Evolutionary conservation across 495 filamentous ascomycete genomes (phyloP).

Genomic region (Penicillium desertorum): DNA sequence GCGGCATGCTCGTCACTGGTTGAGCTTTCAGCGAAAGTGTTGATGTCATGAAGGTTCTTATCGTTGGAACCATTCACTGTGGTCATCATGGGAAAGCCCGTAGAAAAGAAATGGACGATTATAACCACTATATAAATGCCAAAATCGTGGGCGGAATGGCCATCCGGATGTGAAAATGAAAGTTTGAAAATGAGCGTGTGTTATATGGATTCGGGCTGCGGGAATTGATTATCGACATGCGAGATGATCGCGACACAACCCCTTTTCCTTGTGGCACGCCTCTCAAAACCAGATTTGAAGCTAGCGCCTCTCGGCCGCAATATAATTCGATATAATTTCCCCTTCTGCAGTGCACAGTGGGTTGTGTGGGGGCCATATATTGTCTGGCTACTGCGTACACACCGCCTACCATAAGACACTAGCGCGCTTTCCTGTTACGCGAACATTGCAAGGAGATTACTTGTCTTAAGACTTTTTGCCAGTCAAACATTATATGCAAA

Average conservation of each 20-base stretch:
- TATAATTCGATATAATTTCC: conserved; percentile 2
- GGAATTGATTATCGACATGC: conserved; percentile 3
- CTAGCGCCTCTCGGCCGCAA: neutral
- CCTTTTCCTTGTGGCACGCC: neutral
- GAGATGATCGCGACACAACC: conserved; percentile 1
- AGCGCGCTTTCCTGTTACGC: neutral
- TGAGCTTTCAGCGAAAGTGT: conserved; percentile 3
- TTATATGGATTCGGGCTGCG: neutral
- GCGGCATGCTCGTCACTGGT: conserved; percentile 1
- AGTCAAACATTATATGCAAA: neutral
- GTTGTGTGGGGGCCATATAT: neutral
- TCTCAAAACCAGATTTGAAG: neutral
- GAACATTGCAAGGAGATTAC: neutral
- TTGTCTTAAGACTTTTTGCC: neutral
- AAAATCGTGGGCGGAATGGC: neutral
- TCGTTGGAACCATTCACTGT: conserved; percentile 7
- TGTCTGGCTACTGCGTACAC: too few species aligned
- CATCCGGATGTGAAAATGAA: conserved; percentile 1
- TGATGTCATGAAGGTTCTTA: conserved; percentile 4
- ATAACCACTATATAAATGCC: neutral
- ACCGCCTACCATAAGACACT: neutral
- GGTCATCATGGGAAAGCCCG: conserved; percentile 4
- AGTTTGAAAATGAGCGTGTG: conserved; percentile 6
- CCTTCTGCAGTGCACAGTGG: conserved; percentile 1
- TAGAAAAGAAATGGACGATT: neutral